Conservation (phyloP, 345 rosid genomes). For the Carallia brachiata region DNA sequence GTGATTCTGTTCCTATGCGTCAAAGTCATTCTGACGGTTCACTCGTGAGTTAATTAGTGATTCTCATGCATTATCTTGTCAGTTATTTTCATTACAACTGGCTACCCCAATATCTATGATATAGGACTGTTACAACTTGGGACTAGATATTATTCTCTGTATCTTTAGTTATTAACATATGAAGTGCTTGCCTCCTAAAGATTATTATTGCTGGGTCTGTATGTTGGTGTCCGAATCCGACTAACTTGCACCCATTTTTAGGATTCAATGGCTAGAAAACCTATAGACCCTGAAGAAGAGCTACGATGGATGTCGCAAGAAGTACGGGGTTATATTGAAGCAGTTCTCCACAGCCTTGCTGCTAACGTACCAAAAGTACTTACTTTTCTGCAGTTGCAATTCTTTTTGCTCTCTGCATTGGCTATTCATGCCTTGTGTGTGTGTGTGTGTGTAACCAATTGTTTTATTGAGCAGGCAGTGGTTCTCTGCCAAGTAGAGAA, state of each 20-base stretch:
- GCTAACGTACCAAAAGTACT: constrained; percentile 96
- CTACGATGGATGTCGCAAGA: constrained; percentile 99
- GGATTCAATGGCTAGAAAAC: constrained; percentile 93
- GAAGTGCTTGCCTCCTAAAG: not conserved
- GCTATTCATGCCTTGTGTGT: constrained; percentile 12
- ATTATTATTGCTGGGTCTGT: not conserved
- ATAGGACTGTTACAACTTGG: constrained; percentile 1
- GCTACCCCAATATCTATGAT: not conserved
- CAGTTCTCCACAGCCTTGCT: constrained; percentile 97
- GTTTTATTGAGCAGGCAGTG: constrained; percentile 61
- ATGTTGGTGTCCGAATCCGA: not conserved
- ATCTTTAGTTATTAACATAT: not conserved
- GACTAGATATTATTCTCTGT: not conserved
- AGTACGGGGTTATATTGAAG: constrained; percentile 99
- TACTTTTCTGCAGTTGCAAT: constrained; percentile 9
- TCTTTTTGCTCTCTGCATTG: not conserved
- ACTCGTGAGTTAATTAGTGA: constrained; percentile 56
- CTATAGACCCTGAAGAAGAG: constrained; percentile 98
- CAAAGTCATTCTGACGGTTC: constrained; percentile 98
- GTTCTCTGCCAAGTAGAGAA: constrained; percentile 99
- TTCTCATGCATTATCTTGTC: not conserved
- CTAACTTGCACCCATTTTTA: constrained; percentile 19
- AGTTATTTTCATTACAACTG: not conserved
- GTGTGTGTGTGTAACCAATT: not conserved
- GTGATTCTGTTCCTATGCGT: constrained; percentile 59